Base-by-base conservation (phyloP, 2,329 filamentous ascomycete genomes). In the Xylariaceae sp. region DNA sequence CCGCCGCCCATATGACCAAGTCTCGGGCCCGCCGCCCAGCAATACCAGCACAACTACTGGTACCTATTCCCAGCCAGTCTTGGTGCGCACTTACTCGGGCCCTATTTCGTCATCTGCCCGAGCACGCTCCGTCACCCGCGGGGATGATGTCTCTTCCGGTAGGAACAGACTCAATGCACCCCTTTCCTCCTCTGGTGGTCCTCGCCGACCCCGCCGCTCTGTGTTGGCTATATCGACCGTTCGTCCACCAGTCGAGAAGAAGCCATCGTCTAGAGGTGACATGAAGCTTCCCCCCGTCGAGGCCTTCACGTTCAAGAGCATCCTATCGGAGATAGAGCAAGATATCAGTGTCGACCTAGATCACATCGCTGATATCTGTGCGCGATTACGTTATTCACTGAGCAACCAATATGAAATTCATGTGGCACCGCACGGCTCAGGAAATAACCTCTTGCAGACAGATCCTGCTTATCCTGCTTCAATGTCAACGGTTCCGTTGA, bases 351-450 rank as follows among this genome's bases (percentile, higher is more conserved):
- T 81, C 12, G 81, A 85, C 62, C 70, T 86, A 47, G 82, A 86
- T 57, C 77, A 81, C 39, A 86, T 86, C 62, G 83, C 83, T 10
- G 83, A 86, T 66, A 86, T 86, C 30, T 86, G 83, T 68, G 83
- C 83, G 36, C 75, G 80, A 32, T 85, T 82, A 12, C 76, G 80
- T 41, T 86, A 85, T 66, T 85, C 82, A 39, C 66, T 86, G 48
- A 85, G 82, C 67, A 84, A 85, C 65, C 83, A 86, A 64, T 85
- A 86, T 62, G 83, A 85, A 62, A 80, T 84, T 6, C 83, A 86
- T 60, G 80, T 85, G 55, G 72, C 79, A 12, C 83, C 83, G 13
- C 83, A 85, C 61, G 81, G 81, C 18, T 80, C 79, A 1, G 81
- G 83, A 3, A 67, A 77, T 1, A 69, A 72, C 0, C 81, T 83